phyloP scores from a whole-genome alignment of 306 rosid genomes.

The Parietaria judaica region DNA sequence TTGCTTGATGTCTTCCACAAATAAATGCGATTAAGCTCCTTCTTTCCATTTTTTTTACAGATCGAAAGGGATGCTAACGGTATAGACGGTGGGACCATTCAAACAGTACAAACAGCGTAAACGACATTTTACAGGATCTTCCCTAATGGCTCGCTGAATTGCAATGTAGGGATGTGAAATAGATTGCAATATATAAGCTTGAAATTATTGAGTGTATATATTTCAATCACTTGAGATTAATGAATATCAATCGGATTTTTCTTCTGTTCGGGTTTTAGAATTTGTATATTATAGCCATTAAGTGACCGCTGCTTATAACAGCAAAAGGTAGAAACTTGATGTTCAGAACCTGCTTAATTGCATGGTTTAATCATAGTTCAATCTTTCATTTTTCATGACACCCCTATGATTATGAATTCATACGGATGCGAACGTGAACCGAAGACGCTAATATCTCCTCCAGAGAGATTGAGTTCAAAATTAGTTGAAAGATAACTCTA shows the following conservation, averaged over 20 bases:
- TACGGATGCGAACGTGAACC: too few species aligned
- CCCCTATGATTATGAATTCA: too few species aligned
- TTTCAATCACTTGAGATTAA: neutral
- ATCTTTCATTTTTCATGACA: neutral
- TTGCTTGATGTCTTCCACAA: neutral
- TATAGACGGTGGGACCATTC: slow-evolving; percentile 9
- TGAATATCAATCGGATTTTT: neutral
- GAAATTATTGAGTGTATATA: slow-evolving; percentile 12
- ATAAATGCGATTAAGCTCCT: neutral
- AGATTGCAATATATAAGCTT: neutral
- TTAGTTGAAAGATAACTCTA: too few species aligned
- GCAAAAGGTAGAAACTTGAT: neutral
- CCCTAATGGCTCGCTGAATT: neutral
- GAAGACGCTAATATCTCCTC: too few species aligned
- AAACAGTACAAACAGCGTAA: slow-evolving; percentile 5
- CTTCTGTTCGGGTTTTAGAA: neutral
- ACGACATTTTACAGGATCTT: neutral
- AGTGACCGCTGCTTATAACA: neutral
- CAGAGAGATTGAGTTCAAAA: too few species aligned
- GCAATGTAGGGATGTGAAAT: slow-evolving; percentile 8
- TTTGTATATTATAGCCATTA: slow-evolving; percentile 3
- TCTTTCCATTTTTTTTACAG: slow-evolving; percentile 10
- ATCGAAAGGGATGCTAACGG: slow-evolving; percentile 23
- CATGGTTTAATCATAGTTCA: neutral
- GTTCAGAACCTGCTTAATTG: neutral